Evolutionary conservation across 2,329 filamentous ascomycete species (phyloP), one percentile per base, ranked within the genome.

Genomic region (Rhinocladiella mackenziei): DNA sequence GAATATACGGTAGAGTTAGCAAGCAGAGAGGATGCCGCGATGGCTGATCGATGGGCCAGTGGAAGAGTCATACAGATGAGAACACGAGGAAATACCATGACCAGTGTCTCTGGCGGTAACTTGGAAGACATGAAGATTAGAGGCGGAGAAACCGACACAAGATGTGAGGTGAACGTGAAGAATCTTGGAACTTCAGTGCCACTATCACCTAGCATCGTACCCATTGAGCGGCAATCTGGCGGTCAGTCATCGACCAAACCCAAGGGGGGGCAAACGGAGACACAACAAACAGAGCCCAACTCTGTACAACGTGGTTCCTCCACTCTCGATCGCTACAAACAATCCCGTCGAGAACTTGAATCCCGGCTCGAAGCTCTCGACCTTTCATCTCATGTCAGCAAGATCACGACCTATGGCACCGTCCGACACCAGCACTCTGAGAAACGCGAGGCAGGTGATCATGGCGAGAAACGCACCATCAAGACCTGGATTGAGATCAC

Each of bases 1-100:
- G 48, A 51, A 32, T 49, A 52, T 34, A 49, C 45, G 3, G 49
- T 49, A n/a, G 45, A 52, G 26, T 19, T 52, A n/a, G 49, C 49
- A n/a, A 48, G 40, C 23, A 39, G 49, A 14, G 40, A 48, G 18
- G 49, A 41, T 40, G 49, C 49, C 17, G 25, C 34, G 9, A 49
- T 14, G 8, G 41, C 38, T 3, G 37, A 48, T 15, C 39, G 25
- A 26, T 45, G 40, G 48, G 32, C 32, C 6, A 36, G 17, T 11
- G 15, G 34, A 25, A 39, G 33, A 20, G 11, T 4, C 22, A n/a
- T 10, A 23, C 15, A 6, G 15, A 25, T 28, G n/a, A 38, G 35
- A 26, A 20, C 35, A 4, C 22, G 37, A 25, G 7, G 5, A 10
- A 30, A 31, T 19, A 39, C 37, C 18, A n/a, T 18, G 7, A 19